phyloP scores from a whole-genome alignment of 2,329 filamentous ascomycete species.

The Zasmidium citrigriseum region DNA sequence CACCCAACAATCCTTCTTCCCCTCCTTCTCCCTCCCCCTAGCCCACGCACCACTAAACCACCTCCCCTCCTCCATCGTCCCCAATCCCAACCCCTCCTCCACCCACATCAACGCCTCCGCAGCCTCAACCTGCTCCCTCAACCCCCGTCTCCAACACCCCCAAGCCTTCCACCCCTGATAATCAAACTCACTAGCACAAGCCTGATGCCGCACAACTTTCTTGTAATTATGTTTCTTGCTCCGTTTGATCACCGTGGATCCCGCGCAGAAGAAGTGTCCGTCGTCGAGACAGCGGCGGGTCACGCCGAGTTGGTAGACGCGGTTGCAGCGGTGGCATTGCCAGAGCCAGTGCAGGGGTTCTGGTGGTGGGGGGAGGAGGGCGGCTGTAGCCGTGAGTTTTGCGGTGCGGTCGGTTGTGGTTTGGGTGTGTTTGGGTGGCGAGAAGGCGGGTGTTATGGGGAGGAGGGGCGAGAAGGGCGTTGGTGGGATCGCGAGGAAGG shows the following conservation, averaged over 20 bases:
- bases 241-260: slow-evolving; percentile 41
- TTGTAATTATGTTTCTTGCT: slow-evolving; percentile 34
- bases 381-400: slow-evolving; percentile 17
- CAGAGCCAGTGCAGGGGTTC: slow-evolving; percentile 51
- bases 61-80: slow-evolving; percentile 11
- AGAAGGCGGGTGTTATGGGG: slow-evolving; percentile 21
- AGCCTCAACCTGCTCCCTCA: slow-evolving; percentile 25
- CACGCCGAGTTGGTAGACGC: slow-evolving; percentile 49
- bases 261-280: slow-evolving; percentile 56
- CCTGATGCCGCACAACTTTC: slow-evolving; percentile 36
- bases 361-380: slow-evolving; percentile 27
- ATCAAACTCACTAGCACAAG: slow-evolving; percentile 55
- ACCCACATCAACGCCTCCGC: slow-evolving; percentile 24
- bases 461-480: slow-evolving; percentile 43
- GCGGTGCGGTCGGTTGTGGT: slow-evolving; percentile 5
- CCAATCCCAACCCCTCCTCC: slow-evolving; percentile 12
- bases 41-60: slow-evolving; percentile 24
- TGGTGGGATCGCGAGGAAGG: slow-evolving; percentile 45
- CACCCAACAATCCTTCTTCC: slow-evolving; percentile 45
- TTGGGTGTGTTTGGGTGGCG: slow-evolving; percentile 4
- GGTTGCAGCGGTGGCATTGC: slow-evolving; percentile 55
- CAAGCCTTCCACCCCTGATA: slow-evolving; percentile 53
- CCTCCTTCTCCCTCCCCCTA: background rate
- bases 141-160: slow-evolving; percentile 44
- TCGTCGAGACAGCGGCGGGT: slow-evolving; percentile 57